Evolutionary conservation across 1,139 yeast genomes (phyloP).

Genomic region (Blastobotrys raffinosifermentans): DNA sequence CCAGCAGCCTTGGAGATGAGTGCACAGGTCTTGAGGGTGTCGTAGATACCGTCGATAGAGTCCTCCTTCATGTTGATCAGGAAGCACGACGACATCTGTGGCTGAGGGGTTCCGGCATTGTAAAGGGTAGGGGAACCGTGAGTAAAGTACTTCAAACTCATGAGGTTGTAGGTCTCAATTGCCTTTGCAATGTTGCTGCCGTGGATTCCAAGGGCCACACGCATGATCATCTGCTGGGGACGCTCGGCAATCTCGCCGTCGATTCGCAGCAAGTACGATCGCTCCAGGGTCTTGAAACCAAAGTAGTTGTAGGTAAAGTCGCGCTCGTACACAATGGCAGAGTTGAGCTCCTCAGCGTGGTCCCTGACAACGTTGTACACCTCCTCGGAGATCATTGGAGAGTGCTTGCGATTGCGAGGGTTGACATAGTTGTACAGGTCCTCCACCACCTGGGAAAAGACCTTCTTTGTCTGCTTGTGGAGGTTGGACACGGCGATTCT

Average conservation of each 20-base stretch:
- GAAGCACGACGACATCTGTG: constrained; percentile 88
- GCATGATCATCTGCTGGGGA: constrained; percentile 85
- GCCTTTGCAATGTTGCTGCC: constrained; percentile 66
- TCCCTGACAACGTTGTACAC: constrained; percentile 57
- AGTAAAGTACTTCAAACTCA: constrained; percentile 79
- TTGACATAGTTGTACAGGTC: constrained; percentile 70
- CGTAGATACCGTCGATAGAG: constrained; percentile 85
- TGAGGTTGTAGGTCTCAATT: constrained; percentile 72
- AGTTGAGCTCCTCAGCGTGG: constrained; percentile 65
- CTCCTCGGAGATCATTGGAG: constrained; percentile 80
- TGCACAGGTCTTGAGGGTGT: constrained; percentile 80
- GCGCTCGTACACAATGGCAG: constrained; percentile 77
- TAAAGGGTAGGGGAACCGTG: constrained; percentile 88
- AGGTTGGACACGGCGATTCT: constrained; percentile 87
- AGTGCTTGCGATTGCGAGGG: constrained; percentile 65
- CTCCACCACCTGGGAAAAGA: constrained; percentile 71
- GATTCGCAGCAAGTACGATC: constrained; percentile 69
- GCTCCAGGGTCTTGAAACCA: constrained; percentile 82
- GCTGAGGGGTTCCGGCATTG: constrained; percentile 84
- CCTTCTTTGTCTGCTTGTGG: constrained; percentile 90
- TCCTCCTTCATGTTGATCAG: constrained; percentile 84
- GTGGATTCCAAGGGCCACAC: constrained; percentile 86
- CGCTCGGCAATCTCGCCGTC: constrained; percentile 77
- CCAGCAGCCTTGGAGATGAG: constrained; percentile 86
- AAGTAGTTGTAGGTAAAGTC: constrained; percentile 79